Evolutionary conservation across 73 alveolate genomes (phyloP).

Genomic region (Tetrahymena malaccensis): DNA sequence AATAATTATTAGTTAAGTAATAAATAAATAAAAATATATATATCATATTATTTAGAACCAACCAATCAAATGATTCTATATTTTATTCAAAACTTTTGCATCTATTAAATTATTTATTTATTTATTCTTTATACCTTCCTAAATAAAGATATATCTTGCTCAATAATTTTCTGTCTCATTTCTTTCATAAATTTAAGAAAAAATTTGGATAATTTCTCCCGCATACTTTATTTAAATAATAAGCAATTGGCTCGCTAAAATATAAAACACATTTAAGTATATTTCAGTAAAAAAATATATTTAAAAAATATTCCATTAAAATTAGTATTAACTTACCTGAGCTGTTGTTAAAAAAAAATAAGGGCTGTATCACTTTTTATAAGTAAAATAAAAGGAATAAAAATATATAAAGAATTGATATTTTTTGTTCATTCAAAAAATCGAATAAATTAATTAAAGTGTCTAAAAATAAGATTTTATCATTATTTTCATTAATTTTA

Average conservation of each 20-base stretch:
- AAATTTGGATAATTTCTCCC: neutral
- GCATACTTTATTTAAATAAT: neutral
- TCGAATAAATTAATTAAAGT: neutral
- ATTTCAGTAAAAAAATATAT: too few relatives aligned
- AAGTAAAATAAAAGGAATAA: neutral
- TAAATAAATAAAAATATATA: too few relatives aligned
- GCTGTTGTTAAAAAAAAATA: too few relatives aligned
- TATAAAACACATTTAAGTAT: too few relatives aligned
- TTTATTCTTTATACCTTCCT: neutral
- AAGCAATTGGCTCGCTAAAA: neutral
- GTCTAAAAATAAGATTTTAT: neutral
- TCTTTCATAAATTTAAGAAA: neutral
- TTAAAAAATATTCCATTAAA: too few relatives aligned
- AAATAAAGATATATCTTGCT: neutral
- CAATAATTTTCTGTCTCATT: neutral
- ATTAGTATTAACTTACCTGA: too few relatives aligned
- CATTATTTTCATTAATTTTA: neutral
- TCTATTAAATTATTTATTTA: neutral
- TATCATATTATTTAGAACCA: neutral
- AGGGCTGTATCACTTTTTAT: neutral
- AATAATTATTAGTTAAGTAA: too few relatives aligned
- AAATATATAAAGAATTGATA: neutral
- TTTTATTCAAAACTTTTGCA: neutral
- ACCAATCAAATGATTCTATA: neutral
- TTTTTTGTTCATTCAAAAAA: neutral